Evolutionary conservation across 2,329 filamentous ascomycete genomes (phyloP), one percentile per base, ranked within the genome.

Genomic region (Beauveria varroae): DNA sequence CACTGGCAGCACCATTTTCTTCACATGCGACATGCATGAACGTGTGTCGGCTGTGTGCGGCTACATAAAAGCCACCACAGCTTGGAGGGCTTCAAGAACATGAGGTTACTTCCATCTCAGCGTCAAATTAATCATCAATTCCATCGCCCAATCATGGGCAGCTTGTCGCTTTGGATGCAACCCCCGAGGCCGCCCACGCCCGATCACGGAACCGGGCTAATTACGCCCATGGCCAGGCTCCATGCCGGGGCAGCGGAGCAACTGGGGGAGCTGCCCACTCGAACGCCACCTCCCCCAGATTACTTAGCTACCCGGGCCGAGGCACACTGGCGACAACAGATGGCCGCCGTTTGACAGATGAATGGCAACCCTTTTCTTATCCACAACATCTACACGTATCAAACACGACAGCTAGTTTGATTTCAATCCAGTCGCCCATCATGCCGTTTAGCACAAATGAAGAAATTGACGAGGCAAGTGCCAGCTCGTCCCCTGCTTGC

Each of bases 341-440:
- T 51, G 28, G 51, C 5, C 51, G 34, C 14, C 28, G 20, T 46
- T 24, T 30, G 6, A 30, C 5, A 46, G 12, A 24, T 24, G 6
- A 18, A 14, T 14, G 20, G 26, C 28, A 47, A 24, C 14, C 44
- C 54, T 49, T 44, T 49, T n/a, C 49, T 20, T 28, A 26, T 49
- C 20, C 16, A 47, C 20, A 8, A 46, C 43, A 49, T 49, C 28
- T 26, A 49, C 44, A 56, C 54, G 2, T 5, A 34, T 26, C 28
- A 30, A 40, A 24, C 18, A 55, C 22, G 10, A 40, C n/a, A n/a
- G 18, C 4, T 9, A 37, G 12, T 37, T 49, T 40, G 34, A 37
- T 16, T 37, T 5, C 34, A 37, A 37, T 37, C 34, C 14, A 16
- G 14, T n/a, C 22, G 12, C 26, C 50, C 75, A 75, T 64, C 75